Conservation (phyloP, 176 grass and related monocot species). For the Aegilops sharonensis region DNA sequence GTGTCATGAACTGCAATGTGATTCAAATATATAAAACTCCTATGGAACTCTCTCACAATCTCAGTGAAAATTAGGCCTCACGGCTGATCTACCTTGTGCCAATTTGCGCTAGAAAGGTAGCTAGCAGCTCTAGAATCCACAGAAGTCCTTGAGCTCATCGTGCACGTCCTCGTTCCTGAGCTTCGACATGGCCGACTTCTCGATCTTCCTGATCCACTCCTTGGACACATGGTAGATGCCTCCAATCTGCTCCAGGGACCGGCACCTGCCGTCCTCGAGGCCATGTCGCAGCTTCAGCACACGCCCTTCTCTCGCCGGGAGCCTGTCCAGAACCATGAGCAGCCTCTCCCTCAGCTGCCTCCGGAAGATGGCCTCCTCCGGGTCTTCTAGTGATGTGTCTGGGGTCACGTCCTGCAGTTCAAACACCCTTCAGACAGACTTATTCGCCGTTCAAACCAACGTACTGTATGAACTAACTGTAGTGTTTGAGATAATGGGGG, state of each 20-base stretch:
- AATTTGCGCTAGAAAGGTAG: background rate
- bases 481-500: background rate
- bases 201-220: constrained; percentile 90
- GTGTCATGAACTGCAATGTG: background rate
- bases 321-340: constrained; percentile 52
- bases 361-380: constrained; percentile 47
- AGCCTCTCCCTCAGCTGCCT: constrained; percentile 51
- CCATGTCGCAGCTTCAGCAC: constrained; percentile 61
- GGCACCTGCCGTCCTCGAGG: constrained; percentile 69
- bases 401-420: constrained; percentile 61
- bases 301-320: constrained; percentile 56
- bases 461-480: background rate
- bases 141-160: constrained; percentile 38
- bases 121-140: constrained; percentile 18
- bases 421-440: background rate
- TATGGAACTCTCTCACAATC: background rate
- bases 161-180: constrained; percentile 61
- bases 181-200: constrained; percentile 68
- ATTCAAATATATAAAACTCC: constrained; percentile 9
- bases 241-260: constrained; percentile 71
- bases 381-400: constrained; percentile 40
- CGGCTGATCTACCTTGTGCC: background rate
- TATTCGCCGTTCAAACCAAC: background rate
- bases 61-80: background rate
- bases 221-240: constrained; percentile 59